phyloP scores from a whole-genome alignment of 2,329 filamentous ascomycete genomes.

The Colletotrichum tropicicola region DNA sequence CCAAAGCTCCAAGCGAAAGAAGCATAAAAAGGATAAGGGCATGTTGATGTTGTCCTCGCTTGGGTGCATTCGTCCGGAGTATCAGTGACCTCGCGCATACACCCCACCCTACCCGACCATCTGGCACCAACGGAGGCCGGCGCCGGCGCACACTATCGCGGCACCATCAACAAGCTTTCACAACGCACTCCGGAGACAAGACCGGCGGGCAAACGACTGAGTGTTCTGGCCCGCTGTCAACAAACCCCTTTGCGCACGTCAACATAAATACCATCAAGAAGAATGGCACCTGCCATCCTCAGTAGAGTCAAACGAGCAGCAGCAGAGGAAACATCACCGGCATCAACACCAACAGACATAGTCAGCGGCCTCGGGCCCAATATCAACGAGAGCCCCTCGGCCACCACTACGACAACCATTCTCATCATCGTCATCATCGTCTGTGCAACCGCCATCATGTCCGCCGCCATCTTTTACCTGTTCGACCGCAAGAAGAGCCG shows the following conservation, averaged over 20 bases:
- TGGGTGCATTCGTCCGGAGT: slow-evolving; percentile 19
- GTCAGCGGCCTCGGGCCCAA: neutral
- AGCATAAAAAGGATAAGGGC: neutral
- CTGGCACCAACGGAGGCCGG: slow-evolving; percentile 13
- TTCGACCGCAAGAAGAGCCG: slow-evolving; percentile 34
- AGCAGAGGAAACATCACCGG: neutral
- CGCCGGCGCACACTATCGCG: slow-evolving; percentile 11
- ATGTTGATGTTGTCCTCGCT: neutral
- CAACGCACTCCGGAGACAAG: neutral
- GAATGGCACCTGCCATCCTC: slow-evolving; percentile 23
- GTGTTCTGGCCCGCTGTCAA: slow-evolving; percentile 18
- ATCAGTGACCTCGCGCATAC: neutral
- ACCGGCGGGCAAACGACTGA: neutral
- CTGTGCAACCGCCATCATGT: slow-evolving; percentile 34
- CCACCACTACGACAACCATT: slow-evolving; percentile 19
- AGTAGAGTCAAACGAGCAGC: neutral
- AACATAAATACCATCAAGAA: slow-evolving; percentile 18
- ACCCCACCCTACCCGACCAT: neutral
- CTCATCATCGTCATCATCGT: slow-evolving; percentile 36
- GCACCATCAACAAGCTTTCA: slow-evolving; percentile 1
- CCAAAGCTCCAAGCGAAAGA: neutral
- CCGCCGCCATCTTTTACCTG: slow-evolving; percentile 32
- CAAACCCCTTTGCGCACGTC: slow-evolving; percentile 12
- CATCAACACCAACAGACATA: neutral
- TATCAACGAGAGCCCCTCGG: neutral